These are phyloP conservation scores for Bonia amplexicaulis DNA, from an alignment of 176 grass and related monocot genomes.

Conservation along the genomic window DNA sequence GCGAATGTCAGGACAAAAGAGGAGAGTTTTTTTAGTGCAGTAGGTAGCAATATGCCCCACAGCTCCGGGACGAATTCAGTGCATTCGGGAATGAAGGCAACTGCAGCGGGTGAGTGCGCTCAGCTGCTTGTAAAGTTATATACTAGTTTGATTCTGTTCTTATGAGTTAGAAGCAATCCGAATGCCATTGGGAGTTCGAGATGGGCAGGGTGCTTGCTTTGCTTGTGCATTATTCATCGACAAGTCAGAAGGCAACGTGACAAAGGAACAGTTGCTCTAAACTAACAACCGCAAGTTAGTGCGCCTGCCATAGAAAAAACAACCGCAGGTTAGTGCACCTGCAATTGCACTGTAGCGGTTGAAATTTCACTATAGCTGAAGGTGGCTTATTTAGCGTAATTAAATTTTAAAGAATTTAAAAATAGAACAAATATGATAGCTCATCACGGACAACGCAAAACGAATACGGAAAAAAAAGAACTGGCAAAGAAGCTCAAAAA, in stretches of 20 bases:
- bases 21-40: not conserved
- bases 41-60: not conserved
- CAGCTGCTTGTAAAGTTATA: not conserved
- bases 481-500: too few species aligned
- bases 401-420: too few species aligned
- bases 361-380: too few species aligned
- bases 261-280: not conserved
- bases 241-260: not conserved
- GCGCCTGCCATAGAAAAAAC: not conserved
- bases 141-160: not conserved
- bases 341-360: too few species aligned
- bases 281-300: not conserved
- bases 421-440: too few species aligned
- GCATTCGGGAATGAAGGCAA: not conserved
- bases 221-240: not conserved
- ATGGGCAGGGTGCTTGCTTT: not conserved
- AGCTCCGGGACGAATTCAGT: not conserved
- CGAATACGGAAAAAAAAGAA: too few species aligned
- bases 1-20: conserved; percentile 2
- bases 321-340: too few species aligned
- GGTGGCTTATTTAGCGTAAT: too few species aligned
- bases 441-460: too few species aligned
- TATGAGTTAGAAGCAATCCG: not conserved
- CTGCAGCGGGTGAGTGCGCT: not conserved
- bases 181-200: not conserved